Evolutionary conservation across 805 yeast species (phyloP).

Genomic region (Cyberlindnera veronae): DNA sequence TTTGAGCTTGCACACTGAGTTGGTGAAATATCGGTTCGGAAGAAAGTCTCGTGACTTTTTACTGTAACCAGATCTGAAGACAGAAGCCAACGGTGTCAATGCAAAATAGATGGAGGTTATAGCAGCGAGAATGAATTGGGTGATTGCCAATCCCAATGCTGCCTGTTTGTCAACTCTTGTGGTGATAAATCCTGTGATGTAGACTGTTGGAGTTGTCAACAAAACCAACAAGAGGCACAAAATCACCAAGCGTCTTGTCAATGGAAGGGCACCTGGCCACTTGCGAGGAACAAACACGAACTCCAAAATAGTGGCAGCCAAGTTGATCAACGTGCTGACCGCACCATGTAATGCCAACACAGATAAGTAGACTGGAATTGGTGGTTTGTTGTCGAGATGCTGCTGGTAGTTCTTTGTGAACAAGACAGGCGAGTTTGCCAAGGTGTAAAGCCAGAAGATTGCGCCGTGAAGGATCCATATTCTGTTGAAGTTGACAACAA

Average conservation of each 20-base stretch:
- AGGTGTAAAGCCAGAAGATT: slow-evolving; percentile 73
- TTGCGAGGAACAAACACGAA: slow-evolving; percentile 61
- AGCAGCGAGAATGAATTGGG: slow-evolving; percentile 56
- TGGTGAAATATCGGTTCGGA: slow-evolving; percentile 57
- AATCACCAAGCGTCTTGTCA: slow-evolving; percentile 44
- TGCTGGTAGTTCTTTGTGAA: slow-evolving; percentile 58
- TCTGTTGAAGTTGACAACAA: slow-evolving; percentile 68
- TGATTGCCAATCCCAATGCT: slow-evolving; percentile 44
- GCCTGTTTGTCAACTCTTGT: slow-evolving; percentile 30
- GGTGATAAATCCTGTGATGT: slow-evolving; percentile 42
- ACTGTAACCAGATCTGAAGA: slow-evolving; percentile 43
- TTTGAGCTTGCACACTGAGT: slow-evolving; percentile 48
- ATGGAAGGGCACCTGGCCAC: slow-evolving; percentile 69
- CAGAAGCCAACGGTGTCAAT: slow-evolving; percentile 54
- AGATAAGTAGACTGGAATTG: slow-evolving; percentile 49
- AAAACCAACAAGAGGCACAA: slow-evolving; percentile 40
- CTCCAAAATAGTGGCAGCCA: slow-evolving; percentile 57
- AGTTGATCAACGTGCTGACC: slow-evolving; percentile 52
- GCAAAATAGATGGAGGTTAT: slow-evolving; percentile 54
- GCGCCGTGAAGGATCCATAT: slow-evolving; percentile 76
- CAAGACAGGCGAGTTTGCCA: slow-evolving; percentile 63
- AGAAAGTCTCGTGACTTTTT: slow-evolving; percentile 37
- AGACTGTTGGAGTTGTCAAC: slow-evolving; percentile 49
- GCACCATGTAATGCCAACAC: slow-evolving; percentile 68
- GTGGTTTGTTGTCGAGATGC: slow-evolving; percentile 55